Percentiles rank a stretch among this genome's conserved stretches.
Conservation (phyloP, 2,329 filamentous ascomycete species). For the Akanthomyces dipterigenus region DNA sequence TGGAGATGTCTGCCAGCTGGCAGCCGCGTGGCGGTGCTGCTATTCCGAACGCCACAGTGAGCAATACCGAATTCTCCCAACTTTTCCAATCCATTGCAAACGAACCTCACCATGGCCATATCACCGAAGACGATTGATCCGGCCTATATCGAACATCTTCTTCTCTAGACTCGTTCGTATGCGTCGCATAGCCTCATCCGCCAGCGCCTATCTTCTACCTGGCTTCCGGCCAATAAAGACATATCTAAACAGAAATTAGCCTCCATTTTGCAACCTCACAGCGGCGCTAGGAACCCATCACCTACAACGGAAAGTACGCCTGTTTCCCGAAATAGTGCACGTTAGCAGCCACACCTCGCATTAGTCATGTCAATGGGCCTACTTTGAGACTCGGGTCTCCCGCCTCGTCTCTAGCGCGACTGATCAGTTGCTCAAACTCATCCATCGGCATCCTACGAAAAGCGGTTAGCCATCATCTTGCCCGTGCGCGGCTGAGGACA, state of each 20-base stretch:
- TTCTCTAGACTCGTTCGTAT: no score
- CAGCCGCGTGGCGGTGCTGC: neutral
- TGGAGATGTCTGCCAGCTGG: neutral
- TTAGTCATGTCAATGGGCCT: neutral
- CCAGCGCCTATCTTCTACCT: neutral
- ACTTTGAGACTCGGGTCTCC: slow-evolving; percentile 51
- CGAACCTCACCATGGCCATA: no score
- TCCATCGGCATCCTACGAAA: slow-evolving; percentile 45
- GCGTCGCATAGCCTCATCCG: neutral
- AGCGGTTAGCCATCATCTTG: slow-evolving; percentile 11
- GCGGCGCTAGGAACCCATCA: slow-evolving; percentile 13
- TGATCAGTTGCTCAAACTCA: slow-evolving; percentile 51
- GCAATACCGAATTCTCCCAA: neutral
- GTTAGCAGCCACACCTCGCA: neutral
- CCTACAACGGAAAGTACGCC: slow-evolving; percentile 58
- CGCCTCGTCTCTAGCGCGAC: slow-evolving; percentile 48
- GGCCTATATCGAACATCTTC: neutral
- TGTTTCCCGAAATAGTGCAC: slow-evolving; percentile 18
- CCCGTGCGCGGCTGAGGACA: neutral
- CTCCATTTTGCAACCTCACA: neutral
- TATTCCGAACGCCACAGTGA: neutral
- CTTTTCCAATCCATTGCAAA: neutral
- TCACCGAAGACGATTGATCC: neutral
- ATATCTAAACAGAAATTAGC: slow-evolving; percentile 36
- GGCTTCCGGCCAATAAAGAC: slow-evolving; percentile 58